Evolutionary conservation across 768 basidiomycete species (phyloP), one percentile per base, ranked within the genome.

Genomic region (Suillus plorans): DNA sequence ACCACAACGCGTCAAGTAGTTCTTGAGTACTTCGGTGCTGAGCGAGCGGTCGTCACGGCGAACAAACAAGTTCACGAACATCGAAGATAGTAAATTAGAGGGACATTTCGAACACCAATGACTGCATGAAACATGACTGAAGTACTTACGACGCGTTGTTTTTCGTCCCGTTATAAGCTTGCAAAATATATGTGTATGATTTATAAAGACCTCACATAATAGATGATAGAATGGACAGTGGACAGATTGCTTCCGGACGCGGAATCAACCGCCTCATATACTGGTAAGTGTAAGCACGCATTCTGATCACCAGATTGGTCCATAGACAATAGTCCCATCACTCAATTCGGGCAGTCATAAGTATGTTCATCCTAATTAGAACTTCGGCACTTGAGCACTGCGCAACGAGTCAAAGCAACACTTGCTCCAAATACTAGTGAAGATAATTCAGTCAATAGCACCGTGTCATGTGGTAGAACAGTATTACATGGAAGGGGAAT

Each of bases 401-500:
- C 31, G 20, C 34, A 13, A 34, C 53, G 6, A 36, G 20, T n/a
- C 31, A 55, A 34, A 36, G 53, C 31, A 31, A 18, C 34, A 59
- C 31, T 39, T 37, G 52, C 60, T 60, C 58, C 42, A 22, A 31
- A 39, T 20, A 39, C 36, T 36, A 57, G 22, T 25, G 56, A 37
- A 57, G 56, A 22, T 37, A 57, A 31, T 57, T 37, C 36, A 37
- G 56, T 57, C 56, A 39, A 57, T n/a, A 37, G 56, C 36, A 39
- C 56, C 56, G 36, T 12, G 36, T 39, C n/a, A 57, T 22, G 56
- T 37, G 13, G 37, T 58, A 41, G 37, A 31, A 59, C 41, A 42
- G 58, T 59, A 42, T 59, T 59, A 59, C 58, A 59, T 28, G 18
- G 58, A 62, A 62, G 60, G 60, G 60, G 58, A 63, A 37, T 61